Conservation (phyloP, 768 basidiomycete genomes). For the Tulasnella sp. region DNA sequence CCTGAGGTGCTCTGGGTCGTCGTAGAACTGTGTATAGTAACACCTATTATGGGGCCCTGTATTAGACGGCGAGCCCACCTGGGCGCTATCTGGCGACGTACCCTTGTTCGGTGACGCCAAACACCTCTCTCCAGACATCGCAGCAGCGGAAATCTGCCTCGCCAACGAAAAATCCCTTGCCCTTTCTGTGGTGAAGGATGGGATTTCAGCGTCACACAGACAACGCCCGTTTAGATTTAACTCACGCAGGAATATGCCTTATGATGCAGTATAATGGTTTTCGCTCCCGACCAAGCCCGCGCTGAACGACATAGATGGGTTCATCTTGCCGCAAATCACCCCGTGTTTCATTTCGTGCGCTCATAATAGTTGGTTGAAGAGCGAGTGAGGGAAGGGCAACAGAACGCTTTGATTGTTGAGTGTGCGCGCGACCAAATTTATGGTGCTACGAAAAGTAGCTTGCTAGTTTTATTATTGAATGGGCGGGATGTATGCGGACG, state of each 20-base stretch:
- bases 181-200: background rate
- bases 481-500: too few relatives aligned
- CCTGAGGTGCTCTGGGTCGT: conserved; percentile 15
- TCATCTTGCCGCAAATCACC: background rate
- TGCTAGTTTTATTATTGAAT: background rate
- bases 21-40: conserved; percentile 12
- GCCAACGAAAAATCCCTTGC: background rate
- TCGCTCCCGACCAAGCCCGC: conserved; percentile 11
- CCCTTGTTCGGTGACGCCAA: conserved; percentile 8
- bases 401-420: background rate
- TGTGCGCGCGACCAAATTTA: too few relatives aligned
- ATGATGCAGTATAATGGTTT: conserved; percentile 11
- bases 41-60: background rate
- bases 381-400: background rate
- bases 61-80: background rate
- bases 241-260: conserved; percentile 12
- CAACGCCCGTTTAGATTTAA: background rate
- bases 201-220: background rate
- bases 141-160: conserved; percentile 12
- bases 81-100: background rate
- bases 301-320: conserved; percentile 10
- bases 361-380: background rate
- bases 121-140: conserved; percentile 12
- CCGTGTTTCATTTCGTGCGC: background rate
- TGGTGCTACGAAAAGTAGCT: background rate